Percentiles rank a stretch among this genome's conserved stretches.
These are phyloP conservation scores for Aspergillus flavus DNA, from an alignment of 2,329 filamentous ascomycete species.

Conservation along the genomic window DNA sequence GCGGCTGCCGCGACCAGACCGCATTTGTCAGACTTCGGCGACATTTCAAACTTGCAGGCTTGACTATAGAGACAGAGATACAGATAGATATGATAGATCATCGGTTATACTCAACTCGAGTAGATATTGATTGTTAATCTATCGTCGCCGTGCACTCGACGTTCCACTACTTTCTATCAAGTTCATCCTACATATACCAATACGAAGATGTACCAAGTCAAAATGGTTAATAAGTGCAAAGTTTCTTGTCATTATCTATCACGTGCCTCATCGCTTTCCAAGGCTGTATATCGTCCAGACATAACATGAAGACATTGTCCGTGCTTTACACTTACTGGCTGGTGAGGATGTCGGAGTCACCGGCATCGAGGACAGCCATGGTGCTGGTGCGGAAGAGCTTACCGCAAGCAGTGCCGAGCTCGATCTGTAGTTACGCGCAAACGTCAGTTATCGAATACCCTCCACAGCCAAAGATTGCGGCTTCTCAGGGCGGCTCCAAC, in stretches of 20 bases:
- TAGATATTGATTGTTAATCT: not conserved
- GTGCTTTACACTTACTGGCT: constrained; percentile 27
- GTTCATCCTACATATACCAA: not conserved
- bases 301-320: constrained; percentile 22
- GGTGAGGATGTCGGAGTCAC: constrained; percentile 95
- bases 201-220: not conserved
- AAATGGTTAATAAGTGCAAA: constrained; percentile 13
- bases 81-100: not conserved
- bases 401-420: constrained; percentile 96
- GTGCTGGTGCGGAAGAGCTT: constrained; percentile 98
- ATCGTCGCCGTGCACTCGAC: not conserved
- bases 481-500: constrained; percentile 77
- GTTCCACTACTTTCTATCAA: not conserved
- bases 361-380: constrained; percentile 95
- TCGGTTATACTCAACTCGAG: not conserved
- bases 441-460: constrained; percentile 56
- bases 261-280: constrained; percentile 11
- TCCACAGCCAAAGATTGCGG: constrained; percentile 60
- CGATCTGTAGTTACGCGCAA: constrained; percentile 67
- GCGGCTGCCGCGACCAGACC: constrained; percentile 10
- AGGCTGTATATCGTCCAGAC: constrained; percentile 21
- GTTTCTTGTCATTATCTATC: constrained; percentile 29
- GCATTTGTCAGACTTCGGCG: constrained; percentile 26
- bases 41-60: not conserved
- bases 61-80: not conserved